Percentiles rank a stretch among this genome's conserved stretches.
phyloP scores from a whole-genome alignment of 1,139 yeast genomes.

The Geotrichum fermentans region DNA sequence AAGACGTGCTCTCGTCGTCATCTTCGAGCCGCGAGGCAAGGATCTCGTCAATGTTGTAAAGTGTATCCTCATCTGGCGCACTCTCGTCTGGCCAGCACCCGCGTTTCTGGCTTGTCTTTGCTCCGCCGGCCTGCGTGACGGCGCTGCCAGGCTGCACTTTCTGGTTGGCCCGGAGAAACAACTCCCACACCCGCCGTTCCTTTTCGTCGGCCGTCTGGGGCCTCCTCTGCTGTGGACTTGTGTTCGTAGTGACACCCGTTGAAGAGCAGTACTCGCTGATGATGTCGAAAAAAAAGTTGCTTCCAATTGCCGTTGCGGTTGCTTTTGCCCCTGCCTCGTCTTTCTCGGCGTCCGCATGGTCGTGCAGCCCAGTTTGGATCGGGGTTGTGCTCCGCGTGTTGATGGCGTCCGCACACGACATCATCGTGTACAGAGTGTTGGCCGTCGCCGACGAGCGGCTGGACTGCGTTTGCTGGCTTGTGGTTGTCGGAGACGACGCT shows the following conservation, averaged over 20 bases:
- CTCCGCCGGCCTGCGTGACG: no score
- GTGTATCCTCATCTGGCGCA: constrained; percentile 1
- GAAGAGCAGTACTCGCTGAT: neutral
- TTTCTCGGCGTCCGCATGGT: neutral
- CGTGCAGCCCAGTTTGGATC: neutral
- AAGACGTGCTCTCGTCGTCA: no score
- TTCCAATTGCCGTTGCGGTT: neutral
- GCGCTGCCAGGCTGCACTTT: neutral
- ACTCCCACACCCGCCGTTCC: constrained; percentile 15
- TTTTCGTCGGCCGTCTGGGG: no score
- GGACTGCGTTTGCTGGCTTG: neutral
- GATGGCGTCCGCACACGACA: neutral
- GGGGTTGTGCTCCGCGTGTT: neutral
- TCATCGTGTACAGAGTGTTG: neutral
- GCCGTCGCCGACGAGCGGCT: neutral
- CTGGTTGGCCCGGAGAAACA: constrained; percentile 6
- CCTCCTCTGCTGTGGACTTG: no score
- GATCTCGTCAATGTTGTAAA: constrained; percentile 5
- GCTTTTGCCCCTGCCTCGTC: neutral
- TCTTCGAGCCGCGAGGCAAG: neutral
- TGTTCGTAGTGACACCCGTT: no score
- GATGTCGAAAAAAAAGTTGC: neutral
- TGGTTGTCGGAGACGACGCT: neutral
- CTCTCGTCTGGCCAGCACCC: neutral
- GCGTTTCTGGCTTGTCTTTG: neutral